A percentile compares a stretch with the other conserved stretches of the same genome.
Evolutionary conservation across 2,329 filamentous ascomycete genomes (phyloP).

Genomic region (Dactylellina leptospora): DNA sequence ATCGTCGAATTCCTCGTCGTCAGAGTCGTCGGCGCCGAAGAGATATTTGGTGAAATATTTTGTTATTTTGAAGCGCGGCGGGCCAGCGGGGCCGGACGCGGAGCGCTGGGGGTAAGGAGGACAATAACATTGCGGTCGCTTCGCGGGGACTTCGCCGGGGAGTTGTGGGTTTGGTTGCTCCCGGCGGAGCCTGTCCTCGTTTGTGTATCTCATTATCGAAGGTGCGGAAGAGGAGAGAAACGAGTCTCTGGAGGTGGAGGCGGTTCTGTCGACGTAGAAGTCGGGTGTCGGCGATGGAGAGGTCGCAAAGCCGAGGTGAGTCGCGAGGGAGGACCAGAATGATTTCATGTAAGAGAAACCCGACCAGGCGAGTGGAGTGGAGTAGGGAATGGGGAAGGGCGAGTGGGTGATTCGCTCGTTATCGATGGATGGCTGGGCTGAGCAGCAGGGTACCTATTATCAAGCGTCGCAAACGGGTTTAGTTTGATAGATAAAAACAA

Average conservation of each 20-base stretch:
- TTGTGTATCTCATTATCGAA: slow-evolving; percentile 42
- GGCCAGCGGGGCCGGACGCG: slow-evolving; percentile 27
- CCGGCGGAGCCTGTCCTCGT: slow-evolving; percentile 45
- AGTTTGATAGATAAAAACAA: slow-evolving; percentile 7
- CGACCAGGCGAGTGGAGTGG: not conserved
- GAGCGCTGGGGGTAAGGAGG: slow-evolving; percentile 48
- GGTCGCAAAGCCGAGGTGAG: slow-evolving; percentile 26
- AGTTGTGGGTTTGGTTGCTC: slow-evolving; percentile 51
- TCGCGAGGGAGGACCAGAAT: slow-evolving; percentile 41
- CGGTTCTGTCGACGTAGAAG: slow-evolving; percentile 3
- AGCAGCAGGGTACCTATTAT: slow-evolving; percentile 2
- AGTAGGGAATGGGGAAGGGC: not conserved
- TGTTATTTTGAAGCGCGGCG: slow-evolving; percentile 45
- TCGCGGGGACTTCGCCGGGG: slow-evolving; percentile 48
- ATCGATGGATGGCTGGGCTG: slow-evolving; percentile 20
- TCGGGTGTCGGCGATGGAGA: slow-evolving; percentile 10
- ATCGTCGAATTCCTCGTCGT: slow-evolving; percentile 51
- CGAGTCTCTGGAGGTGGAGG: slow-evolving; percentile 23
- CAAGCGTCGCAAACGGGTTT: slow-evolving; percentile 3
- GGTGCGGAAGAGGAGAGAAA: slow-evolving; percentile 8
- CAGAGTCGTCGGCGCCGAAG: slow-evolving; percentile 47
- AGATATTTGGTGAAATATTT: slow-evolving; percentile 52
- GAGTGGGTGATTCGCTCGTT: not conserved
- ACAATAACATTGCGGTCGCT: slow-evolving; percentile 49
- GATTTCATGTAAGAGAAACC: slow-evolving; percentile 40